A percentile compares a stretch with the other conserved stretches of the same genome.
These are phyloP conservation scores for Podaxis sp. DNA, from an alignment of 768 basidiomycete genomes.

Conservation along the genomic window DNA sequence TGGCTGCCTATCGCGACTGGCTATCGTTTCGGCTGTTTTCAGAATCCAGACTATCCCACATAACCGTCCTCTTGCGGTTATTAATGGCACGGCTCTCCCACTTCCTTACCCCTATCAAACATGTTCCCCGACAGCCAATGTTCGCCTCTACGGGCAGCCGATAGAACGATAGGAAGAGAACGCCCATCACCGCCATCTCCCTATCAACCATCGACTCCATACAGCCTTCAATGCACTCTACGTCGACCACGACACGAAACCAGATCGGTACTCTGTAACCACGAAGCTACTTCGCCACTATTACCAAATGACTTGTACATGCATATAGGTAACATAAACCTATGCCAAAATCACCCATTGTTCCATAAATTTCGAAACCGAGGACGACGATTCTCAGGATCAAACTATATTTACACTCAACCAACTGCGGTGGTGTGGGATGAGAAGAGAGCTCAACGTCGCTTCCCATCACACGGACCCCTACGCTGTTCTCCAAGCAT, in stretches of 20 bases:
- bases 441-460: not conserved
- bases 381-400: not conserved
- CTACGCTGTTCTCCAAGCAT: not conserved
- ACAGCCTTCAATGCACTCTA: not conserved
- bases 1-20: not conserved
- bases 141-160: not conserved
- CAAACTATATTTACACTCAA: not conserved
- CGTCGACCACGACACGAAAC: not conserved
- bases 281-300: not conserved
- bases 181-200: not conserved
- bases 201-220: not conserved
- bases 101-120: not conserved
- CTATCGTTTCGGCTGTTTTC: not conserved
- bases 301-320: not conserved
- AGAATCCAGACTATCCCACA: not conserved
- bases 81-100: not conserved
- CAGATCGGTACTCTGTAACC: not conserved
- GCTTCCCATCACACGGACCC: not conserved
- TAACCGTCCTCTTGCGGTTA: not conserved
- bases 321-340: not conserved
- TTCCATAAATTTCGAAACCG: not conserved
- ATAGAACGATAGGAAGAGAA: not conserved
- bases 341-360: not conserved
- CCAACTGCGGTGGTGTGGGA: conserved; percentile 4
- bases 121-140: not conserved